A percentile compares a stretch with the other conserved stretches of the same genome.
phyloP scores from a whole-genome alignment of 306 rosid genomes.

The Prunus kanzakura region DNA sequence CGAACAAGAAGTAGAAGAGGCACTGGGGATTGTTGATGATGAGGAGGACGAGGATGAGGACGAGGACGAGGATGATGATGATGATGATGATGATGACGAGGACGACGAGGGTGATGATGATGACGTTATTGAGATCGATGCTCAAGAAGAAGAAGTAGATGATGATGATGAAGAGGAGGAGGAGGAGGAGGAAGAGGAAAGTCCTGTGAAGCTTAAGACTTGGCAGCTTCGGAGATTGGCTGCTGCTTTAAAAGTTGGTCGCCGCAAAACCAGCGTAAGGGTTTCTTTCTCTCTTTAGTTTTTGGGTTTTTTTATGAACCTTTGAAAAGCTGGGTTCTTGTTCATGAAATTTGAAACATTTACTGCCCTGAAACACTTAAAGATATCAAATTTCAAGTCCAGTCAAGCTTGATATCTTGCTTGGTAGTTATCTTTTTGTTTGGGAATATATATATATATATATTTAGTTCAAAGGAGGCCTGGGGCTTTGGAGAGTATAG shows the following conservation, averaged over 20 bases:
- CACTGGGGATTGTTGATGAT: constrained; percentile 41
- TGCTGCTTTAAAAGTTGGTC: constrained; percentile 68
- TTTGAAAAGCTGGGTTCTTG: background rate
- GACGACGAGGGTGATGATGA: constrained; percentile 21
- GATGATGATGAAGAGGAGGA: constrained; percentile 9
- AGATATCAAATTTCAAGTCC: background rate
- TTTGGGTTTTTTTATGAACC: background rate
- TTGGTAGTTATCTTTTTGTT: background rate
- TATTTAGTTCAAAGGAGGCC: background rate
- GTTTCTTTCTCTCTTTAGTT: background rate
- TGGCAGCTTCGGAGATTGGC: constrained; percentile 89
- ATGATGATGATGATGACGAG: constrained; percentile 10
- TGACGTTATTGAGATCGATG: background rate
- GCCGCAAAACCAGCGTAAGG: constrained; percentile 80
- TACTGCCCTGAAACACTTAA: background rate
- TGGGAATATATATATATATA: background rate
- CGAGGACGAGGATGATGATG: constrained; percentile 19
- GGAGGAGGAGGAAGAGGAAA: constrained; percentile 33
- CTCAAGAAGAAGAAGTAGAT: constrained; percentile 9
- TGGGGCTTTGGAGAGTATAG: background rate
- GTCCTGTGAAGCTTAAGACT: constrained; percentile 49
- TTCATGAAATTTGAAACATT: background rate
- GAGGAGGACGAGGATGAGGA: constrained; percentile 17
- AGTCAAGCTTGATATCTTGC: background rate
- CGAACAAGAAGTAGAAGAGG: constrained; percentile 57